Evolutionary conservation across 768 basidiomycete genomes (phyloP).

Genomic region (Lactarius hatsudake): DNA sequence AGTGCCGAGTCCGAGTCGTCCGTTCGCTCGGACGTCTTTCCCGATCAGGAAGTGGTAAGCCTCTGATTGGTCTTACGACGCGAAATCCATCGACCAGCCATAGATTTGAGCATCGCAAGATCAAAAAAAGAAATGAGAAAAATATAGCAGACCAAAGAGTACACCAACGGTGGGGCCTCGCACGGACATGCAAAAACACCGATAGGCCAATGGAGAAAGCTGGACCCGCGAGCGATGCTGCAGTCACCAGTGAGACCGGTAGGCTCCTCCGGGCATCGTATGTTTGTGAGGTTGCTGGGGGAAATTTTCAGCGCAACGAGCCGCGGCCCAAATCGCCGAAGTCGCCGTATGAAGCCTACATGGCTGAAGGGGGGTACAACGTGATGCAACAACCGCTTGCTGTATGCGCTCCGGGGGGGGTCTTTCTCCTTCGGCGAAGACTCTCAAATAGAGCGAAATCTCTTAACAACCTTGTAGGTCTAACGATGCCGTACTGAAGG

Average conservation of each 20-base stretch:
- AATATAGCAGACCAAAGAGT: background rate
- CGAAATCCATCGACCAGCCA: background rate
- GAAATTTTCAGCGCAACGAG: background rate
- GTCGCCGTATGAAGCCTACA: background rate
- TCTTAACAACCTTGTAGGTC: background rate
- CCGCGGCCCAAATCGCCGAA: background rate
- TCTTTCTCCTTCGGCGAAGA: background rate
- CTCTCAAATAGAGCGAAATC: background rate
- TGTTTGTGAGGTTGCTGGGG: background rate
- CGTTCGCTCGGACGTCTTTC: background rate
- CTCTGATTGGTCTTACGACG: background rate
- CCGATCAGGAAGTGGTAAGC: background rate
- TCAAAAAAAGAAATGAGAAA: background rate
- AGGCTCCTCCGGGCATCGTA: background rate
- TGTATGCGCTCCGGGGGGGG: background rate
- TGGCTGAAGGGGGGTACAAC: background rate
- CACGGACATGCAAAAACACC: background rate
- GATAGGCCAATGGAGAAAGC: background rate
- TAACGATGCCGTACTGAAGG: background rate
- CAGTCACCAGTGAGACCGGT: background rate
- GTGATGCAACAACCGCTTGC: background rate
- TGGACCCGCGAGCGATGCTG: background rate
- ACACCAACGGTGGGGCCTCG: background rate
- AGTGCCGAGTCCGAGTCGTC: background rate
- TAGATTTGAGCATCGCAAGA: background rate